A percentile compares a stretch with the other conserved stretches of the same genome.
These are phyloP conservation scores for Epichloe gansuensis DNA, from an alignment of 2,329 filamentous ascomycete species.

Conservation along the genomic window DNA sequence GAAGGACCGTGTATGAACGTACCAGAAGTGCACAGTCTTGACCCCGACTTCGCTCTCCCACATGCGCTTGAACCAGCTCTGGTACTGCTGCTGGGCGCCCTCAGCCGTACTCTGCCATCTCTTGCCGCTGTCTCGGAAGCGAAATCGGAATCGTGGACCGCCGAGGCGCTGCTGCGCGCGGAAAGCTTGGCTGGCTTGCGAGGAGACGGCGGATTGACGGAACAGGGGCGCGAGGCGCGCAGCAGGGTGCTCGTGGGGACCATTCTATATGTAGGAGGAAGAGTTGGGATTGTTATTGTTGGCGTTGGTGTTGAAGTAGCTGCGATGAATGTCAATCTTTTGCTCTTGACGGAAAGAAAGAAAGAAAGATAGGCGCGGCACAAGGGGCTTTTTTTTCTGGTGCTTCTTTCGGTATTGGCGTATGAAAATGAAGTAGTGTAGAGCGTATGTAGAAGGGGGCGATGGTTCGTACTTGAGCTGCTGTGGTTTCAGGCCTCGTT, in stretches of 20 bases:
- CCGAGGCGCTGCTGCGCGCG: slow-evolving; percentile 18
- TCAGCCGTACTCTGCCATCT: slow-evolving; percentile 61
- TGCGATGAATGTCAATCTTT: not conserved
- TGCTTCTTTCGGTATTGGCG: too few species aligned
- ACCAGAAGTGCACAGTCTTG: slow-evolving; percentile 99
- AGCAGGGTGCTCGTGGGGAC: slow-evolving; percentile 36
- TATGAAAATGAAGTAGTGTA: too few species aligned
- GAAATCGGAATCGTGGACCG: slow-evolving; percentile 25
- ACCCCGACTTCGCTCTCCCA: slow-evolving; percentile 72
- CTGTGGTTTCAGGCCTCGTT: not conserved
- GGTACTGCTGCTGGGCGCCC: slow-evolving; percentile 28
- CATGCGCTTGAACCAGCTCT: slow-evolving; percentile 61
- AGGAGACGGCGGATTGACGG: slow-evolving; percentile 31
- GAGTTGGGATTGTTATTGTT: not conserved
- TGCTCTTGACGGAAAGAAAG: not conserved
- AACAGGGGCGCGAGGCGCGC: slow-evolving; percentile 43
- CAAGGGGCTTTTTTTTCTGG: not conserved
- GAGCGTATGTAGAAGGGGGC: not conserved
- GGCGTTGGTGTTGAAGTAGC: not conserved
- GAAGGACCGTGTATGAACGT: slow-evolving; percentile 8
- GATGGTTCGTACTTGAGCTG: not conserved
- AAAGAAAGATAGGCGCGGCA: too few species aligned
- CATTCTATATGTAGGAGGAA: slow-evolving; percentile 17
- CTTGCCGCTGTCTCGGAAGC: slow-evolving; percentile 32
- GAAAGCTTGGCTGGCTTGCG: slow-evolving; percentile 33